Conservation (phyloP, 345 rosid species). For the Draba incana region DNA sequence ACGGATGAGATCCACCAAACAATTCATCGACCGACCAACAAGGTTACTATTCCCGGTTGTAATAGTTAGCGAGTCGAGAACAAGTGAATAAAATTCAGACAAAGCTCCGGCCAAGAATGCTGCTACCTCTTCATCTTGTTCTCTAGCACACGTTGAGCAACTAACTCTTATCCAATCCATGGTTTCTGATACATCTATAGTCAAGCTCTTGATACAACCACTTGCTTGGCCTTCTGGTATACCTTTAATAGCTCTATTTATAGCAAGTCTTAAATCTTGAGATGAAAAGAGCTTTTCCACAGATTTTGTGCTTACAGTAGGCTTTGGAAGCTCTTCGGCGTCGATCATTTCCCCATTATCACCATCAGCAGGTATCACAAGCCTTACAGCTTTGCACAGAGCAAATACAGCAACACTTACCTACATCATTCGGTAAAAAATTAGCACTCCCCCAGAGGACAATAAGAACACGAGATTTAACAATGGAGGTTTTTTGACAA, state of each 20-base stretch:
- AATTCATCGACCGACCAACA: constrained; percentile 60
- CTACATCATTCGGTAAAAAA: constrained; percentile 50
- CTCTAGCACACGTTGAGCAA: constrained; percentile 30
- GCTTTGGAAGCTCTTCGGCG: constrained; percentile 28
- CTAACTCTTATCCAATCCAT: constrained; percentile 64
- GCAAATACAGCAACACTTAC: constrained; percentile 65
- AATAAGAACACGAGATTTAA: constrained; percentile 10
- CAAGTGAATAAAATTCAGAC: constrained; percentile 63
- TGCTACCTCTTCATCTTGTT: constrained; percentile 48
- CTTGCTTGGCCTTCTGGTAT: constrained; percentile 93
- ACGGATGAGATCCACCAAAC: constrained; percentile 55
- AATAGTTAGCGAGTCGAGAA: constrained; percentile 69
- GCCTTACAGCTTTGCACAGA: constrained; percentile 77
- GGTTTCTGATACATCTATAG: constrained; percentile 62
- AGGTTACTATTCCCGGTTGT: constrained; percentile 73
- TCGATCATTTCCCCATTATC: constrained; percentile 35
- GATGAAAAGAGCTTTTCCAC: constrained; percentile 58
- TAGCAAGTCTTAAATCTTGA: constrained; percentile 59
- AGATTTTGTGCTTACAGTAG: constrained; percentile 46
- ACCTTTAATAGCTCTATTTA: constrained; percentile 57
- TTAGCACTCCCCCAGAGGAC: constrained; percentile 1
- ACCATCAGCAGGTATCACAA: constrained; percentile 40
- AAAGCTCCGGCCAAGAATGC: constrained; percentile 71
- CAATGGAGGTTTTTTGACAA: constrained; percentile 34
- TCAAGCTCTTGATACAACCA: constrained; percentile 63